phyloP scores from a whole-genome alignment of 768 basidiomycete genomes.

The Tulasnella sp. region DNA sequence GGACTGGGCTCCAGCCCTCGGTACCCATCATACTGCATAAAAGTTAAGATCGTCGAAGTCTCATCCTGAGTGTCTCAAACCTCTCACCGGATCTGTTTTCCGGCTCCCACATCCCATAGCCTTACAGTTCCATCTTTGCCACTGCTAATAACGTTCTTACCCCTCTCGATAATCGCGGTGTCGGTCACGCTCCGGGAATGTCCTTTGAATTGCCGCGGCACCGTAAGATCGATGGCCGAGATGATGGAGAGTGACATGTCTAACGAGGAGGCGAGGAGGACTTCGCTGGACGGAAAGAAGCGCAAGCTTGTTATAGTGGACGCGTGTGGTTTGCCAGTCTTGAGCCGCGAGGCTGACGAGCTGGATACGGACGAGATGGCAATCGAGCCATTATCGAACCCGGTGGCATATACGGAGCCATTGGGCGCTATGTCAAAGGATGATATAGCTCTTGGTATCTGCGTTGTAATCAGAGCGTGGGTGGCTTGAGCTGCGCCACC shows the following conservation, averaged over 20 bases:
- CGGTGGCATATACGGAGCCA: constrained; percentile 46
- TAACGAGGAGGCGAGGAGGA: constrained; percentile 56
- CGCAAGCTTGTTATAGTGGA: constrained; percentile 44
- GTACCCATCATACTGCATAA: constrained; percentile 30
- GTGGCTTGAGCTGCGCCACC: too few species aligned
- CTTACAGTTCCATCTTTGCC: constrained; percentile 59
- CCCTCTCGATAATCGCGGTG: constrained; percentile 51
- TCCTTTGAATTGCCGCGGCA: constrained; percentile 53
- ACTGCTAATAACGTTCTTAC: constrained; percentile 54
- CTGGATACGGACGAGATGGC: constrained; percentile 36
- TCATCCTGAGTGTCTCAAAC: background rate
- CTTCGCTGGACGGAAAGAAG: constrained; percentile 63
- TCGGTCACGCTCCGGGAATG: constrained; percentile 59
- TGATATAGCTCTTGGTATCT: constrained; percentile 32
- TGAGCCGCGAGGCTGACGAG: constrained; percentile 18
- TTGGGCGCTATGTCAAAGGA: constrained; percentile 56
- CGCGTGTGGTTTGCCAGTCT: constrained; percentile 36
- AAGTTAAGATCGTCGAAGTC: background rate
- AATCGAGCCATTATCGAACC: constrained; percentile 50
- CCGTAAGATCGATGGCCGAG: constrained; percentile 38
- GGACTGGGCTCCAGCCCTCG: constrained; percentile 33
- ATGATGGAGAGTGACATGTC: constrained; percentile 61
- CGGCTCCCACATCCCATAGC: constrained; percentile 61
- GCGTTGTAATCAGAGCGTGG: background rate
- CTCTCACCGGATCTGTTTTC: constrained; percentile 32